Conservation (phyloP, 2,329 filamentous ascomycete species). For the Penicillium sp. region DNA sequence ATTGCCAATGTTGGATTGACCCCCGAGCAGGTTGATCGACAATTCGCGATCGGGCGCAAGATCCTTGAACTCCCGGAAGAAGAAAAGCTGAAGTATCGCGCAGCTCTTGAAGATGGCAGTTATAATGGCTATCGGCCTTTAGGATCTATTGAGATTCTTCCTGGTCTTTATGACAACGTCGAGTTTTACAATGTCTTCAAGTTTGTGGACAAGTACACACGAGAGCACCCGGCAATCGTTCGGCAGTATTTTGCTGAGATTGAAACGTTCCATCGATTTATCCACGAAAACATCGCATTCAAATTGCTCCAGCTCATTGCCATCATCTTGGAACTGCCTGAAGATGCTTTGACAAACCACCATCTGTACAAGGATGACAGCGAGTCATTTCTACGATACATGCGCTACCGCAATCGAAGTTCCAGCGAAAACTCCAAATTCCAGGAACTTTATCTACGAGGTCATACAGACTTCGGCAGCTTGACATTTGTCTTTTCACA, state of each 20-base stretch:
- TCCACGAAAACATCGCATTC: too few relatives aligned
- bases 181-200: background rate
- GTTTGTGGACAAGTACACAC: background rate
- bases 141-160: background rate
- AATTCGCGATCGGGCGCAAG: background rate
- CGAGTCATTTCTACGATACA: background rate
- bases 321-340: background rate
- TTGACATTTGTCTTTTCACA: background rate
- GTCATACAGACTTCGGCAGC: background rate
- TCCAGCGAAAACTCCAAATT: background rate
- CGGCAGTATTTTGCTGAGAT: too few relatives aligned
- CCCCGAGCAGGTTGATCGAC: background rate
- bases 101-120: background rate
- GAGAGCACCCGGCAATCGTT: too few relatives aligned
- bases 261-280: too few relatives aligned
- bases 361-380: background rate
- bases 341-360: background rate
- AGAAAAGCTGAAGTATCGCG: background rate
- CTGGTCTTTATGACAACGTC: background rate
- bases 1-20: background rate
- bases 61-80: background rate
- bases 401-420: background rate
- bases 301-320: background rate
- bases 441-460: too few relatives aligned
- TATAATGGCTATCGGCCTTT: background rate